phyloP scores from a whole-genome alignment of 306 rosid species.

The Alnus glutinosa region DNA sequence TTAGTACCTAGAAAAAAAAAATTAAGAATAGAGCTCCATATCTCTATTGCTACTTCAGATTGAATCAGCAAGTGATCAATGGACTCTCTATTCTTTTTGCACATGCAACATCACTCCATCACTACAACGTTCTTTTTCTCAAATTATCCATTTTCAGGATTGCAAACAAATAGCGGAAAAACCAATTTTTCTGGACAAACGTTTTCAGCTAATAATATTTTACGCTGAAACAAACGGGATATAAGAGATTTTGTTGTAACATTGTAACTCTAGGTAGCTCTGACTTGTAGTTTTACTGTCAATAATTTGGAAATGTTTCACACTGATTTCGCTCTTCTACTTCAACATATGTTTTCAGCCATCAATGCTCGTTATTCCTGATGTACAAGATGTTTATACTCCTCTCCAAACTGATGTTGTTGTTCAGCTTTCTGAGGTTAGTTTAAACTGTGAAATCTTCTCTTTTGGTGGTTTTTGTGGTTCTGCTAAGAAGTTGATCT shows the following conservation, averaged over 20 bases:
- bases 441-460: slow-evolving; percentile 25
- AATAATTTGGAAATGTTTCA: background rate
- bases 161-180: too few species aligned
- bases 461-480: background rate
- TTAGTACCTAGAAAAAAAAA: too few species aligned
- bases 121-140: too few species aligned
- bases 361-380: slow-evolving; percentile 95
- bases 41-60: too few species aligned
- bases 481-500: slow-evolving; percentile 18
- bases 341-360: slow-evolving; percentile 59
- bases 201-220: too few species aligned
- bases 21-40: too few species aligned
- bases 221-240: too few species aligned
- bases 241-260: background rate
- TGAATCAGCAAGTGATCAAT: too few species aligned
- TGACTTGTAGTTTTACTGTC: background rate
- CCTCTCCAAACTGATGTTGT: slow-evolving; percentile 89
- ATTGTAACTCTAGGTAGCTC: slow-evolving; percentile 1
- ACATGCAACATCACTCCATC: too few species aligned
- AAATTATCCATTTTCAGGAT: too few species aligned
- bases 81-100: too few species aligned
- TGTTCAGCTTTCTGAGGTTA: slow-evolving; percentile 92
- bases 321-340: slow-evolving; percentile 34
- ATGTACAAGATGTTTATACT: slow-evolving; percentile 96
- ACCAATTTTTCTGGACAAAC: too few species aligned